Evolutionary conservation across 768 basidiomycete species (phyloP).

Genomic region (Lanmaoa rubissima): DNA sequence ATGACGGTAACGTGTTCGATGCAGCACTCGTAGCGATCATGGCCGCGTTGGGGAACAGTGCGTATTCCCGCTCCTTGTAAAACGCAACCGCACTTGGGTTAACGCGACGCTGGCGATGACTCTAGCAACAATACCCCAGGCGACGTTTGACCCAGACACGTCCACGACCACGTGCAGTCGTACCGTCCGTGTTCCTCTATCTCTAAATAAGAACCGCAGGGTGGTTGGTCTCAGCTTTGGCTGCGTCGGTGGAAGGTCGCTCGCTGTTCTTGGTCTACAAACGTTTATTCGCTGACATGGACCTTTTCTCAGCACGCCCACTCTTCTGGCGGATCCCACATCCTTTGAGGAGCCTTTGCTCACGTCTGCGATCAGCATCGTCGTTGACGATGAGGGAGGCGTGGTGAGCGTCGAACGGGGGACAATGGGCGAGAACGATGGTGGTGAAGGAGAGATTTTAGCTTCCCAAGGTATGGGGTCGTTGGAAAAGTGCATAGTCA

Average conservation of each 20-base stretch:
- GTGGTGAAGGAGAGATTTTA: conserved; percentile 8
- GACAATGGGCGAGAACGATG: conserved; percentile 19
- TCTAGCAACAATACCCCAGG: conserved; percentile 68
- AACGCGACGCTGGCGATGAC: neutral
- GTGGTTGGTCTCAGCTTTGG: conserved; percentile 26
- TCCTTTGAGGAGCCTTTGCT: conserved; percentile 89
- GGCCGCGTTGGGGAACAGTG: conserved; percentile 82
- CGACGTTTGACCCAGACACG: conserved; percentile 67
- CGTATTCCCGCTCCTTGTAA: conserved; percentile 40
- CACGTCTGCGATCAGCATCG: conserved; percentile 64
- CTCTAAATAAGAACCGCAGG: conserved; percentile 32
- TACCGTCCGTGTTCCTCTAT: conserved; percentile 43
- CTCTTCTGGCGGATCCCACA: conserved; percentile 79
- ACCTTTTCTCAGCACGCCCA: conserved; percentile 32
- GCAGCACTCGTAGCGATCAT: conserved; percentile 86
- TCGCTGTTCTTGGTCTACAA: neutral
- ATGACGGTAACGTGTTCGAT: conserved; percentile 95
- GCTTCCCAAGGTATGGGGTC: conserved; percentile 1
- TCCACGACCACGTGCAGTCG: conserved; percentile 63
- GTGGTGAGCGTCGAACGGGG: conserved; percentile 25
- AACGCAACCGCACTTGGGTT: conserved; percentile 22
- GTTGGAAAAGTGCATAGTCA: conserved; percentile 17
- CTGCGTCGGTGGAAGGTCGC: conserved; percentile 23
- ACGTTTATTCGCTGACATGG: neutral
- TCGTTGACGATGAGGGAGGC: conserved; percentile 44